A percentile compares a stretch with the other conserved stretches of the same genome.
Conservation (phyloP, 106 monocot genomes). For the Dendrobium catenatum region DNA sequence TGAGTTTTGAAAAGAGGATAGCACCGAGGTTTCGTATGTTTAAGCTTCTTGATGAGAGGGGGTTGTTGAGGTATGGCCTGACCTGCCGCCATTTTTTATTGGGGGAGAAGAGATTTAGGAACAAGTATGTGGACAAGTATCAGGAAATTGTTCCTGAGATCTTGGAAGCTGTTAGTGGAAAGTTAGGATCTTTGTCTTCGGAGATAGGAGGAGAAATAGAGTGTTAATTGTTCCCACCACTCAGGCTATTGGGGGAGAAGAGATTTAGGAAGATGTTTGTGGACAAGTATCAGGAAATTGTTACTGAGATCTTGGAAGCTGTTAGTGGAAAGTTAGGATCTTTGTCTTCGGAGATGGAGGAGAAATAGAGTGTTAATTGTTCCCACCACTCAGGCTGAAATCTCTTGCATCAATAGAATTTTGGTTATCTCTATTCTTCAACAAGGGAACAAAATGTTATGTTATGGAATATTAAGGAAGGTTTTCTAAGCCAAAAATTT, state of each 20-base stretch:
- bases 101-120: conserved; percentile 10
- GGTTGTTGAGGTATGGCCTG: not conserved
- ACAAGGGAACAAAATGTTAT: too few relatives aligned
- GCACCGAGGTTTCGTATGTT: conserved; percentile 22
- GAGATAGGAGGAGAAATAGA: too few relatives aligned
- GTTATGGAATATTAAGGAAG: too few relatives aligned
- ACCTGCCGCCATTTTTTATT: conserved; percentile 7
- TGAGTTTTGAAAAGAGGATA: conserved; percentile 30
- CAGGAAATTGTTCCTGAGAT: conserved; percentile 17
- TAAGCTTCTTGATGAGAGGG: conserved; percentile 6
- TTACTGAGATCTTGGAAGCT: conserved; percentile 21
- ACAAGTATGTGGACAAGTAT: conserved; percentile 21
- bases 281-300: conserved; percentile 6
- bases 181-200: not conserved
- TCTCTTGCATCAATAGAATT: too few relatives aligned
- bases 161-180: conserved; percentile 8
- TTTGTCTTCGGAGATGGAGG: not conserved
- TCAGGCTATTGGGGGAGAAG: not conserved
- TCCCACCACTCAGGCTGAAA: too few relatives aligned
- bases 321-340: not conserved
- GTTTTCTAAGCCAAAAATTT: too few relatives aligned
- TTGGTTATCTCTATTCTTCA: too few relatives aligned
- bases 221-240: too few relatives aligned
- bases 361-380: not conserved
- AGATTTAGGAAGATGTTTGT: conserved; percentile 21